phyloP scores from a whole-genome alignment of 2,329 filamentous ascomycete species.

The Anthostomella pinea region DNA sequence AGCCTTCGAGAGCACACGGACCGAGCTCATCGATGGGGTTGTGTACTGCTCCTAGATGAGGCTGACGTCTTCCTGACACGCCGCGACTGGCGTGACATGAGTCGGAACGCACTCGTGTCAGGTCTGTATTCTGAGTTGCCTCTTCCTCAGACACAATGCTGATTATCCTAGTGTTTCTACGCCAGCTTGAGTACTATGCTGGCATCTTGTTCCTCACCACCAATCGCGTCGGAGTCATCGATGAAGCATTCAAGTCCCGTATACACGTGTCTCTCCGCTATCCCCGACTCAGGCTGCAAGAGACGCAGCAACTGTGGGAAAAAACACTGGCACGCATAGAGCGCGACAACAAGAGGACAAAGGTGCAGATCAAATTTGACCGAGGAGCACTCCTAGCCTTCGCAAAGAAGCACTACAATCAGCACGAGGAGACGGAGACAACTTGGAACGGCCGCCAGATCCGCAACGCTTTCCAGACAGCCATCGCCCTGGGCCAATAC shows the following conservation, averaged over 20 bases:
- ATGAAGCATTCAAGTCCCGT: slow-evolving; percentile 25
- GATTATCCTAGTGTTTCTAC: slow-evolving; percentile 13
- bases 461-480: slow-evolving; percentile 26
- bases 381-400: slow-evolving; percentile 8
- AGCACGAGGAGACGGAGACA: slow-evolving; percentile 3
- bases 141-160: background rate
- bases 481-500: slow-evolving; percentile 17
- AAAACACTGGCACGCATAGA: slow-evolving; percentile 18
- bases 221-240: slow-evolving; percentile 21
- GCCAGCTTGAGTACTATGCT: slow-evolving; percentile 18
- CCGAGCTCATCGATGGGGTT: too few relatives aligned
- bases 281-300: slow-evolving; percentile 6
- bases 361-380: slow-evolving; percentile 13
- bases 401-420: slow-evolving; percentile 10
- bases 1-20: slow-evolving; percentile 28
- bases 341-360: slow-evolving; percentile 9
- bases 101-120: too few relatives aligned
- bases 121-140: too few relatives aligned
- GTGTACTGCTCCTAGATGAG: too few relatives aligned
- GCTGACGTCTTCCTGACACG: slow-evolving; percentile 26
- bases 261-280: slow-evolving; percentile 22
- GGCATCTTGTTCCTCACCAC: slow-evolving; percentile 24
- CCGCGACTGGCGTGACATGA: too few relatives aligned
- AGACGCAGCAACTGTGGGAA: slow-evolving; percentile 18
- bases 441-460: slow-evolving; percentile 28